Evolutionary conservation across 176 grass and related monocot species (phyloP).

Genomic region (Ensete glaucum): DNA sequence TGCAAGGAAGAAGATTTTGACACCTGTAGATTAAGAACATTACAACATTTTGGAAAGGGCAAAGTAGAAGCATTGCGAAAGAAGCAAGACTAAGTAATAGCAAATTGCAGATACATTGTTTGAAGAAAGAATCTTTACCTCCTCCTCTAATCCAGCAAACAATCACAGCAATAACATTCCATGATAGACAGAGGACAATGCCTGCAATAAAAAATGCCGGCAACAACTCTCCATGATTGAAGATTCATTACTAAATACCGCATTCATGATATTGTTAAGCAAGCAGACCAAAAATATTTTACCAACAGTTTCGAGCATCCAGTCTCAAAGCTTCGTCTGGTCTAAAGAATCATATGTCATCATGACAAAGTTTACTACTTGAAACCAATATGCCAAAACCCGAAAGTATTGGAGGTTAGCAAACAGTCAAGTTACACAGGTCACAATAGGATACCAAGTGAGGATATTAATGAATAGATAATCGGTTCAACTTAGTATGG

Average conservation of each 20-base stretch:
- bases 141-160: slow-evolving; percentile 48
- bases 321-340: not conserved
- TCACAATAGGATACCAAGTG: no score
- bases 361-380: not conserved
- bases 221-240: not conserved
- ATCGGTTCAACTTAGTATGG: no score
- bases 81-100: slow-evolving; percentile 7
- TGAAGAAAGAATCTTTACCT: slow-evolving; percentile 31
- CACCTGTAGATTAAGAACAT: slow-evolving; percentile 34
- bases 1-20: slow-evolving; percentile 65
- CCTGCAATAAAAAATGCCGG: slow-evolving; percentile 31
- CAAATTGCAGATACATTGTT: not conserved
- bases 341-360: not conserved
- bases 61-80: not conserved
- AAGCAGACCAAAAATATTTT: not conserved
- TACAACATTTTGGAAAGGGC: not conserved
- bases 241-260: not conserved
- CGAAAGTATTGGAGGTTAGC: no score
- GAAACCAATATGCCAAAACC: no score
- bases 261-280: slow-evolving; percentile 1
- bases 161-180: slow-evolving; percentile 67
- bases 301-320: not conserved
- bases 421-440: no score
- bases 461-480: no score
- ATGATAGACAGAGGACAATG: slow-evolving; percentile 55